Conservation (phyloP, 2,329 filamentous ascomycete genomes). For the Sporothrix protearum region DNA sequence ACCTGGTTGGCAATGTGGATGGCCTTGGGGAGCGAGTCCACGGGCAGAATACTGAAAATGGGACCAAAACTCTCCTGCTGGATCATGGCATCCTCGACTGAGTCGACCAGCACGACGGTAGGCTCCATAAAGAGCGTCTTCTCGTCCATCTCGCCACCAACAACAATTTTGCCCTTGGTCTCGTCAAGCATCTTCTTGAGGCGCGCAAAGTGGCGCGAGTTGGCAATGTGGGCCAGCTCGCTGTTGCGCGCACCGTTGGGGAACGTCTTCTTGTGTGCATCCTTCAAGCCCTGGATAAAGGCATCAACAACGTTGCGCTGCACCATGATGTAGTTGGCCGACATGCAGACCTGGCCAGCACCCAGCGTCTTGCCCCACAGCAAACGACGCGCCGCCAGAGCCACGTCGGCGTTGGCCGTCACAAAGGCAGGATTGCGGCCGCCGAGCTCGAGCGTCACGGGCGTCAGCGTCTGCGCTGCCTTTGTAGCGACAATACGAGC, state of each 20-base stretch:
- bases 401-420: constrained; percentile 75
- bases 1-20: constrained; percentile 77
- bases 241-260: constrained; percentile 76
- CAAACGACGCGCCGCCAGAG: constrained; percentile 76
- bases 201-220: constrained; percentile 71
- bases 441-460: constrained; percentile 83
- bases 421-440: constrained; percentile 90
- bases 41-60: constrained; percentile 77
- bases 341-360: constrained; percentile 87
- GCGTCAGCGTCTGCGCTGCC: constrained; percentile 83
- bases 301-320: constrained; percentile 68
- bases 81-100: constrained; percentile 72
- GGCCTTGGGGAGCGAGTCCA: constrained; percentile 77
- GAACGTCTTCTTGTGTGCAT: constrained; percentile 71
- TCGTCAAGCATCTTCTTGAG: constrained; percentile 90
- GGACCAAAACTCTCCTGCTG: constrained; percentile 87
- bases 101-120: constrained; percentile 82
- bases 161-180: constrained; percentile 75
- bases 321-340: constrained; percentile 86
- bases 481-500: constrained; percentile 87
- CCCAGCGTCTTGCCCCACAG: constrained; percentile 87
- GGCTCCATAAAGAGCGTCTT: constrained; percentile 81
- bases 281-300: constrained; percentile 72
- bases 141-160: constrained; percentile 82
- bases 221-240: constrained; percentile 79